Base-by-base conservation (phyloP, 177 flowering plant genomes). In the Vitis hybrid region DNA sequence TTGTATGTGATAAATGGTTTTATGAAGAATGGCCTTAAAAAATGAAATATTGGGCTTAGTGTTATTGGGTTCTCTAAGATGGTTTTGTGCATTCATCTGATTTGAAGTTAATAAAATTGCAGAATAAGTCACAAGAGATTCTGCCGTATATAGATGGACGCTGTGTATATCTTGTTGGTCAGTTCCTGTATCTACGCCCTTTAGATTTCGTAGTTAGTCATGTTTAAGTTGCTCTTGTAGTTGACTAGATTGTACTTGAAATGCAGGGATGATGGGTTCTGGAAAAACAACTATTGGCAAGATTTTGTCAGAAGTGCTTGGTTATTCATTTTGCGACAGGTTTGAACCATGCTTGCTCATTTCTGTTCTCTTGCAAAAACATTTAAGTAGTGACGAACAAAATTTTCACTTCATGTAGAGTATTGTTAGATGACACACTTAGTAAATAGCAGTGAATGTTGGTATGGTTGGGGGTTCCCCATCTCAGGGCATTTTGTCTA, bases 221-320 rank as follows among this genome's bases (percentile, higher is more conserved):
- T 2, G 12, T 31, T 26, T 15, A 39, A 1, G 39, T 53, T 69
- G 31, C 50, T 66, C 56, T 52, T 13, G 16, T 56, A 22, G 53
- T 33, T 71, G 33, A 65, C 72, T 5, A 10, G 5, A 16, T 5
- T 68, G 5, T 56, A 60, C 64, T 21, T n/a, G 15, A 62, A 64
- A 72, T 85, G 79, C 83, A 94, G 99, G 99, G 71, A 89, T 96
- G 97, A 96, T 96, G 99, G 98, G 99, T 39, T 94, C 97, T 73
- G 99, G 99, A 5, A 96, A 96, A 78, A 94, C 98, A 39, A 96
- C 98, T 15, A 88, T 94, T 15, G 99, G 99, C 65, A 89, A 82
- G 81, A 76, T 96, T 70, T 69, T 96, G 72, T 76, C 99, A 0
- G 89, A 89, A 78, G 90, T 76, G 63, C 86, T 96, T 63, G 84